Base-by-base conservation (phyloP, 2,329 filamentous ascomycete genomes). In the Geosmithia putterillii region DNA sequence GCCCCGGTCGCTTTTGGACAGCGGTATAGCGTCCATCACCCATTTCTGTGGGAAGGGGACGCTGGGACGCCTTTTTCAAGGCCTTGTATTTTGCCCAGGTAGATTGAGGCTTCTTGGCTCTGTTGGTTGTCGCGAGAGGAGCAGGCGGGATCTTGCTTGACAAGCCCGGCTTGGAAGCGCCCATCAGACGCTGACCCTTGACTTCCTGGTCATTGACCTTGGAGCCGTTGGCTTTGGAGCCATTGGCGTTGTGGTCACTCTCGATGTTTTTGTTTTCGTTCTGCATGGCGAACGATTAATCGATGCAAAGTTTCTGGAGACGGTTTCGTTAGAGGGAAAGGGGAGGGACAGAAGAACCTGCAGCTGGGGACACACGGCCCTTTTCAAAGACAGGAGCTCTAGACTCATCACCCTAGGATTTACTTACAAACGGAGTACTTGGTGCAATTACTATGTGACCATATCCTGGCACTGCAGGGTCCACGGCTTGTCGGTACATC, bases 31-130 rank as follows among this genome's bases (percentile, higher is more conserved):
- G 70, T n/a, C 79, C 79, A 54, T 81, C 72, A 21, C 79, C 79
- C 43, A 68, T 71, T 51, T 82, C 70, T 2, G 66, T 76, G 0
- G 82, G 80, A 25, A 83, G 60, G 9, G 82, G 80, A n/a, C 75
- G 64, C 45, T 67, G 67, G 1, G 78, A 76, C 4, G 76, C 71
- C 43, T 63, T 52, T 3, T 59, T 53, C 22, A 65, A 50, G 40
- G 60, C 55, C 48, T 58, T 54, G 38, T 65, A 50, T 25, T 50
- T 53, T 10, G 49, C 51, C 1, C 58, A 8, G 5, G 51, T 39
- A n/a, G 46, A 50, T n/a, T 9, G 10, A 32, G 49, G 47, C 37
- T 56, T 50, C 40, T 56, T 57, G 43, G 52, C 50, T n/a, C 47
- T 43, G 44, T 9, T 32, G 34, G 17, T 40, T 10, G 21, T 42